phyloP scores from a whole-genome alignment of 768 basidiomycete genomes.

The Tulasnella sp. region DNA sequence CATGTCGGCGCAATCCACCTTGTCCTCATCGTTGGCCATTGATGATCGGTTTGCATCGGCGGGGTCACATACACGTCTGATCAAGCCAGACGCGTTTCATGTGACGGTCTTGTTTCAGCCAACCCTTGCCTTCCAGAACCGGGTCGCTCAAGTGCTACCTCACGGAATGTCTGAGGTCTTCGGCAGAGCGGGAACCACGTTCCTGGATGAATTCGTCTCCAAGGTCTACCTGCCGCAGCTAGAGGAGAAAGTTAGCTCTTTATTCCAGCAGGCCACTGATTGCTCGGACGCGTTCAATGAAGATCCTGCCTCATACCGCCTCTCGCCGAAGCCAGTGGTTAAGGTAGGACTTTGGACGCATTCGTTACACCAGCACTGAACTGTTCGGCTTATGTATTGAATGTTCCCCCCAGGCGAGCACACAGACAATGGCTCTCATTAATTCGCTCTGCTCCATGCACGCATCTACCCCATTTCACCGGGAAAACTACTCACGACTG shows the following conservation, averaged over 20 bases:
- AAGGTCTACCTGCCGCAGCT: constrained; percentile 89
- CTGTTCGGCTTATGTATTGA: not conserved
- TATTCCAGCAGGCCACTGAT: constrained; percentile 79
- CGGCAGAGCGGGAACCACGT: constrained; percentile 51
- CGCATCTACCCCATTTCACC: constrained; percentile 82
- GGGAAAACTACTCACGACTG: constrained; percentile 87
- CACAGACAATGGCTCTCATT: constrained; percentile 76
- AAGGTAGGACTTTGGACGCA: constrained; percentile 51
- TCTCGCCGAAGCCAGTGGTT: constrained; percentile 63
- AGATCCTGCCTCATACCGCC: constrained; percentile 52
- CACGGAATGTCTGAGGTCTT: constrained; percentile 47
- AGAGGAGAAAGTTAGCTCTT: constrained; percentile 79
- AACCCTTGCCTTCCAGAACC: constrained; percentile 71
- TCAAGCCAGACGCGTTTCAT: constrained; percentile 88
- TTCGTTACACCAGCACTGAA: too few relatives aligned
- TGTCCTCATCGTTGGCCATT: constrained; percentile 43
- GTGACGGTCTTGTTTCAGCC: constrained; percentile 92
- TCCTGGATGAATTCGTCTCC: constrained; percentile 86
- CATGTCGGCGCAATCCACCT: constrained; percentile 37
- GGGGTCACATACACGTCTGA: constrained; percentile 72
- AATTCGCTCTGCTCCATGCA: constrained; percentile 90
- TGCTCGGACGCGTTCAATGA: constrained; percentile 80
- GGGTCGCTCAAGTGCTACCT: constrained; percentile 60
- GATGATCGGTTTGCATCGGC: constrained; percentile 65
- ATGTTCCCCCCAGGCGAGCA: constrained; percentile 48